phyloP scores from a whole-genome alignment of 2,329 filamentous ascomycete genomes.

The Rutstroemia sp. region DNA sequence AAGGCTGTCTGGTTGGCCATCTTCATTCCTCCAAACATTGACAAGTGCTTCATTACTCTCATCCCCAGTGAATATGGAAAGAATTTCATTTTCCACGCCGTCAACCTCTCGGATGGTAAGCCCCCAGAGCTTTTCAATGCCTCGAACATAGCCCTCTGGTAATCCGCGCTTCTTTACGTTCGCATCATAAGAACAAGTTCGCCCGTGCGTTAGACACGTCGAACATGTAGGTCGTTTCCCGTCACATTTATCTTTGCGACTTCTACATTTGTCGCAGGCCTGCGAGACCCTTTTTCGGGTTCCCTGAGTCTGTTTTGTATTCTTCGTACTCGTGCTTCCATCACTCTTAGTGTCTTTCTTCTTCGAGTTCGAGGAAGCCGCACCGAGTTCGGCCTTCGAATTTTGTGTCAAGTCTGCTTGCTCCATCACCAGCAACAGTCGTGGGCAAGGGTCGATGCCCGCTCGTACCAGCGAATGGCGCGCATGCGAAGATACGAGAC shows the following conservation, averaged over 20 bases:
- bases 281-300: slow-evolving; percentile 37
- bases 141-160: slow-evolving; percentile 72
- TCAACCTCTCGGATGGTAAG: slow-evolving; percentile 44
- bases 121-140: slow-evolving; percentile 55
- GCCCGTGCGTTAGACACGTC: slow-evolving; percentile 44
- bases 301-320: slow-evolving; percentile 20
- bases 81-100: slow-evolving; percentile 40
- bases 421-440: slow-evolving; percentile 8
- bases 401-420: background rate
- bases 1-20: slow-evolving; percentile 19
- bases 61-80: slow-evolving; percentile 37
- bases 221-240: slow-evolving; percentile 56
- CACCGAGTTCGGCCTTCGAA: background rate
- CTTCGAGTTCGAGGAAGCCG: slow-evolving; percentile 3
- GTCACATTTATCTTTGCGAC: slow-evolving; percentile 52
- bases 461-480: background rate
- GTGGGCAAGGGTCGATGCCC: slow-evolving; percentile 3
- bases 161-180: slow-evolving; percentile 71
- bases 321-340: background rate
- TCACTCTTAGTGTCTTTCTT: slow-evolving; percentile 9
- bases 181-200: slow-evolving; percentile 57
- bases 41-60: slow-evolving; percentile 28
- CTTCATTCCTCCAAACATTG: slow-evolving; percentile 25
- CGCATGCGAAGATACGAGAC: background rate
- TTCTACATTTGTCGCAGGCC: slow-evolving; percentile 47